Evolutionary conservation across 257 asterid genomes (phyloP).

Genomic region (Przewalskia tangutica): DNA sequence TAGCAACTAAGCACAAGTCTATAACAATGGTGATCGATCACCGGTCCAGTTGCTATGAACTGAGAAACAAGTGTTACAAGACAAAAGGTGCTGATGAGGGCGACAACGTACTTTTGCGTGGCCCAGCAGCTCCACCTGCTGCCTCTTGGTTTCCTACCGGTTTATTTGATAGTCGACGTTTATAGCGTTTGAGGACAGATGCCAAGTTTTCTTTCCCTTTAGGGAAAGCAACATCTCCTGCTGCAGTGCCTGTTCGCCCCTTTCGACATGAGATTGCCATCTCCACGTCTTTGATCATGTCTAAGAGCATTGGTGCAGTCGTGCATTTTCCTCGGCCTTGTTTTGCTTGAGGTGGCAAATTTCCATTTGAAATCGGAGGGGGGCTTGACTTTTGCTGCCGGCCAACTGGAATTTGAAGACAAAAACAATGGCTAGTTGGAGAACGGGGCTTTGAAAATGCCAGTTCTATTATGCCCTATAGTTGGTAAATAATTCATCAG

Average conservation of each 20-base stretch:
- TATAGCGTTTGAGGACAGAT: constrained; percentile 85
- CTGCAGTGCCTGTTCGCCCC: constrained; percentile 97
- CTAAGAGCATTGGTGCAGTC: constrained; percentile 59
- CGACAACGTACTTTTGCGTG: constrained; percentile 22
- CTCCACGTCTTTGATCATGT: constrained; percentile 68
- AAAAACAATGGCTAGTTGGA: constrained; percentile 63
- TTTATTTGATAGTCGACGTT: constrained; percentile 67
- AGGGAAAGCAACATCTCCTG: constrained; percentile 99
- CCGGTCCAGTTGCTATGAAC: constrained; percentile 18
- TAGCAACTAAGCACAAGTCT: constrained; percentile 11
- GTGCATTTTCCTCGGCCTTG: constrained; percentile 71
- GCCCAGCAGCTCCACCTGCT: constrained; percentile 10
- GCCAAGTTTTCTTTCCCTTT: constrained; percentile 86
- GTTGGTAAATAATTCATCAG: constrained; percentile 5
- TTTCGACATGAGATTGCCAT: constrained; percentile 76
- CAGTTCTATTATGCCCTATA: constrained; percentile 72
- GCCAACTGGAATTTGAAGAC: constrained; percentile 78
- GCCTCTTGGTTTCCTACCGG: constrained; percentile 36
- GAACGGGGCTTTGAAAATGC: constrained; percentile 74
- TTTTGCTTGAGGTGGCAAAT: constrained; percentile 42
- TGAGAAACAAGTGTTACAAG: constrained; percentile 19
- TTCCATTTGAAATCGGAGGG: constrained; percentile 40
- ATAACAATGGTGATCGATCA: background rate
- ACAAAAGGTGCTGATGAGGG: constrained; percentile 21
- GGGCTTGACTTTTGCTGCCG: constrained; percentile 52